phyloP scores from a whole-genome alignment of 352 stramenopile genomes.

The Globisporangium barbulae region DNA sequence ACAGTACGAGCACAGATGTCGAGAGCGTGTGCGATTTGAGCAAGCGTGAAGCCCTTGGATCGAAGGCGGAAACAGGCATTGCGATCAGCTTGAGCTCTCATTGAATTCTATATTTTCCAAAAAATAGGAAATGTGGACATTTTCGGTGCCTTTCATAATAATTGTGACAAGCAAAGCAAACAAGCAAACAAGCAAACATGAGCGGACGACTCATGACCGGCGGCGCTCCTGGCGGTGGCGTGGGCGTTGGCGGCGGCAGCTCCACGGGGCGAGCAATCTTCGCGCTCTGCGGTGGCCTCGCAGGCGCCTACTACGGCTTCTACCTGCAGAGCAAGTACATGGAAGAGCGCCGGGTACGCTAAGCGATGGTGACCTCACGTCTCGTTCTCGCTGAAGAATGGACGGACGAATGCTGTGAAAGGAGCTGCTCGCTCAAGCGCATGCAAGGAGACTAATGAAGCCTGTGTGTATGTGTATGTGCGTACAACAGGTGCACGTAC shows the following conservation, averaged over 20 bases:
- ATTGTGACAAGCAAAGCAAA: neutral
- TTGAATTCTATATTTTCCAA: slow-evolving; percentile 1
- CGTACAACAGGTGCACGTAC: slow-evolving; percentile 34
- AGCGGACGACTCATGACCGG: slow-evolving; percentile 9
- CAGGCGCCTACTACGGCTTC: slow-evolving; percentile 74
- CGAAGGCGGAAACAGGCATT: neutral
- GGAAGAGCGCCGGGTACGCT: slow-evolving; percentile 61
- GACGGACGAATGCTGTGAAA: neutral
- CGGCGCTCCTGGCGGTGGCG: slow-evolving; percentile 21
- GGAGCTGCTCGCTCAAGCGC: neutral
- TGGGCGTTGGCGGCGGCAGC: slow-evolving; percentile 74
- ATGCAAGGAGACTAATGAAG: neutral
- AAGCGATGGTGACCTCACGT: neutral
- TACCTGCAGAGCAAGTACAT: slow-evolving; percentile 85
- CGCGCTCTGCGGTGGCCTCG: slow-evolving; percentile 60
- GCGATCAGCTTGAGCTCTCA: neutral
- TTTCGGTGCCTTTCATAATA: neutral
- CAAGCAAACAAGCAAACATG: slow-evolving; percentile 6
- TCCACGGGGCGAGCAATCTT: slow-evolving; percentile 67
- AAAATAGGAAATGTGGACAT: slow-evolving; percentile 1
- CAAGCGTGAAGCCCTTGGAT: neutral
- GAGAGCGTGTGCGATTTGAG: neutral
- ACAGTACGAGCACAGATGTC: too few species aligned
- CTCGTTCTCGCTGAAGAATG: neutral
- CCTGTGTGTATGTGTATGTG: neutral